These are phyloP conservation scores for Crithidia acanthocephali DNA, from an alignment of 208 protist species.

Conservation along the genomic window DNA sequence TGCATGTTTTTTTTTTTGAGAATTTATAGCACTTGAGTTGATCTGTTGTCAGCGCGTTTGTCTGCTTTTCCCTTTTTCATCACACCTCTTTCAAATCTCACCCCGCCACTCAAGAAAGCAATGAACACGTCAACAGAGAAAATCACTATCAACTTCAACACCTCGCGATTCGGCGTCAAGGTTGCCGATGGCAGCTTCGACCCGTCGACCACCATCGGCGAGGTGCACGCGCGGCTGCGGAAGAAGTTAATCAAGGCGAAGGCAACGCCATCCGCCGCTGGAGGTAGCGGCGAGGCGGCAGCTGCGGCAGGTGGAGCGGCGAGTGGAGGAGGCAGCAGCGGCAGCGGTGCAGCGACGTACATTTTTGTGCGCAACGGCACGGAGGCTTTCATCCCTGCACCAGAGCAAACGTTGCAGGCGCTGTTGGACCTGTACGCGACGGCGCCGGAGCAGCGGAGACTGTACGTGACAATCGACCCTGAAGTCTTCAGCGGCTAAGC, in stretches of 20 bases:
- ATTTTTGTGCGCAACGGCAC: constrained; percentile 70
- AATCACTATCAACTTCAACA: constrained; percentile 65
- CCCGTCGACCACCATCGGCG: constrained; percentile 59
- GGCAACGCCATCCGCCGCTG: background rate
- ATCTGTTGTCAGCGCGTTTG: no score
- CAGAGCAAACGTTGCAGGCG: constrained; percentile 64
- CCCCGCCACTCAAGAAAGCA: no score
- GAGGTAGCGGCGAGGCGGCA: background rate
- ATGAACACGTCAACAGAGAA: constrained; percentile 40
- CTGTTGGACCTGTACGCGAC: constrained; percentile 59
- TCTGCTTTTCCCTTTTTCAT: no score
- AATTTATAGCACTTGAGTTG: no score
- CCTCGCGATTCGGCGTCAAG: constrained; percentile 44
- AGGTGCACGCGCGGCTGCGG: constrained; percentile 60
- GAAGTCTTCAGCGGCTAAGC: constrained; percentile 70
- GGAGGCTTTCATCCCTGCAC: constrained; percentile 73
- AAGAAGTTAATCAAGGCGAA: constrained; percentile 59
- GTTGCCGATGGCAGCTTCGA: constrained; percentile 61
- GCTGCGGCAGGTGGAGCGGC: constrained; percentile 10
- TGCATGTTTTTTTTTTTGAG: no score
- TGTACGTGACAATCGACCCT: constrained; percentile 62
- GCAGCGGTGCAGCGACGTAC: constrained; percentile 38
- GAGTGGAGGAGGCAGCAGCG: background rate
- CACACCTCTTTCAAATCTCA: no score
- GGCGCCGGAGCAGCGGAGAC: constrained; percentile 37